Percentiles rank a stretch among this genome's conserved stretches.
Evolutionary conservation across 2,329 filamentous ascomycete species (phyloP).

Genomic region (Pseudogymnoascus pannorum): DNA sequence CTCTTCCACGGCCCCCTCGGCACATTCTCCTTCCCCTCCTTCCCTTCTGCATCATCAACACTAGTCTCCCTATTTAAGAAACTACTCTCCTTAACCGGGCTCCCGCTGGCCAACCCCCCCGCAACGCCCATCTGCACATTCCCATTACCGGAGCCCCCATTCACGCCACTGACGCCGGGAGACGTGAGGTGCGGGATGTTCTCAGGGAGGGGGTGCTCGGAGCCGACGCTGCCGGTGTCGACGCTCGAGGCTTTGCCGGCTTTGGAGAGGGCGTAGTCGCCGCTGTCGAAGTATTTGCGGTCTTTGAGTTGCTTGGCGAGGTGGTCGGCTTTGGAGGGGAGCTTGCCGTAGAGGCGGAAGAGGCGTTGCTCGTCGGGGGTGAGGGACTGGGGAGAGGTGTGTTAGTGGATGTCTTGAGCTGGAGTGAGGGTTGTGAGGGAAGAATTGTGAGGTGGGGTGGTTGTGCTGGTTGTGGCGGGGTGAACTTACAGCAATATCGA

Average conservation of each 20-base stretch:
- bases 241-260: conserved; percentile 93
- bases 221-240: conserved; percentile 87
- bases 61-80: conserved; percentile 79
- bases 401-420: not conserved
- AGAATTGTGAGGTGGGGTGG: not conserved
- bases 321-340: conserved; percentile 91
- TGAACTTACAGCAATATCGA: conserved; percentile 80
- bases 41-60: conserved; percentile 44
- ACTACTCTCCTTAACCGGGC: conserved; percentile 85
- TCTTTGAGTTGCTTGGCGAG: conserved; percentile 98
- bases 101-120: conserved; percentile 54
- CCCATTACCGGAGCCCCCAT: conserved; percentile 26
- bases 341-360: conserved; percentile 95
- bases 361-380: conserved; percentile 92
- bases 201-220: conserved; percentile 88
- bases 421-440: not conserved
- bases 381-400: conserved; percentile 56
- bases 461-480: conserved; percentile 14
- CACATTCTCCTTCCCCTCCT: conserved; percentile 33
- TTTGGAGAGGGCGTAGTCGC: conserved; percentile 93
- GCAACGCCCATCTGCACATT: conserved; percentile 35
- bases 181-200: conserved; percentile 87
- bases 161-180: conserved; percentile 34
- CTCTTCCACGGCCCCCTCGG: not conserved
- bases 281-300: conserved; percentile 97